phyloP scores from a whole-genome alignment of 257 asterid species.

The Osmanthus fragrans region DNA sequence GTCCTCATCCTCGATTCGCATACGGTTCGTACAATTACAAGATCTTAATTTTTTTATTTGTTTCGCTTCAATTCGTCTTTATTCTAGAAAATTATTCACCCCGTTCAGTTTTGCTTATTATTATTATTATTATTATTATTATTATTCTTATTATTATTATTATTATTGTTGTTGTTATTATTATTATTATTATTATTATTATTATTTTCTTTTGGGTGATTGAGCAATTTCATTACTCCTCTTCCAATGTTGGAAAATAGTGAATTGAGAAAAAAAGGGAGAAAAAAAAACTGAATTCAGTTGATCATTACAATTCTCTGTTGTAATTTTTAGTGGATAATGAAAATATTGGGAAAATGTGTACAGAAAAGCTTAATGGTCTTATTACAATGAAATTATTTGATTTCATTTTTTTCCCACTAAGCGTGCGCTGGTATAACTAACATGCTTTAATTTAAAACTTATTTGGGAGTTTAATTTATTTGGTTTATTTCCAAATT shows the following conservation, averaged over 20 bases:
- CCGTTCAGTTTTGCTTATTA: background rate
- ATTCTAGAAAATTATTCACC: background rate
- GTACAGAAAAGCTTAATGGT: conserved; percentile 8
- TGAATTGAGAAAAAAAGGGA: background rate
- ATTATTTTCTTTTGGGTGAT: background rate
- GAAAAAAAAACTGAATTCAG: background rate
- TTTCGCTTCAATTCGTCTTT: background rate
- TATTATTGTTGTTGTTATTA: background rate
- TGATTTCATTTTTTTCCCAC: background rate
- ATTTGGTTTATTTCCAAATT: background rate
- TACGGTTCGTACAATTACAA: conserved; percentile 47
- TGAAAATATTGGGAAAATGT: background rate
- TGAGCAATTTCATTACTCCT: conserved; percentile 2
- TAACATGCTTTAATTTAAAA: background rate
- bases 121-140: background rate
- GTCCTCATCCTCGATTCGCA: conserved; percentile 89
- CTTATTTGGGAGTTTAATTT: background rate
- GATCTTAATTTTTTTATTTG: background rate
- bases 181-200: background rate
- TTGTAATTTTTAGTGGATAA: conserved; percentile 1
- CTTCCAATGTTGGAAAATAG: conserved; percentile 2
- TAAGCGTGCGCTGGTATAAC: background rate
- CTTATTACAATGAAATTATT: conserved; percentile 7
- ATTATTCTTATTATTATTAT: background rate
- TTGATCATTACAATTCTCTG: background rate